Evolutionary conservation across 2,329 filamentous ascomycete genomes (phyloP), one percentile per base, ranked within the genome.

Genomic region (Xylariaceae sp.): DNA sequence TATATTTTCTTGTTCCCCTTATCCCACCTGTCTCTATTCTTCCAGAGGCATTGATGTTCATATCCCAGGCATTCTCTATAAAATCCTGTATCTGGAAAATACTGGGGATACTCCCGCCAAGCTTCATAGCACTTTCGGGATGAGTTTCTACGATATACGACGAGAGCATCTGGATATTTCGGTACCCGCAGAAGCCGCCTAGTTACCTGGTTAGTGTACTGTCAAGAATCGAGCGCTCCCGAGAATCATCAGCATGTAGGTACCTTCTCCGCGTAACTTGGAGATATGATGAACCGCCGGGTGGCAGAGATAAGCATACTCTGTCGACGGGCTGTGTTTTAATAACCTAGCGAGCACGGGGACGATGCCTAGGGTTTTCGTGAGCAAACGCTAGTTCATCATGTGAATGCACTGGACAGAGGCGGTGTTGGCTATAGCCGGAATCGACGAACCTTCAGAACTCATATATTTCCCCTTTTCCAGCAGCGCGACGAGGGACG

Each of bases 131-230:
- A 0, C 87, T 88, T 12, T 75, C 71, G 12, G 75, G 76, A 37
- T 74, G 69, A 1, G 81, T 73, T 8, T 79, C 80, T 54, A 85
- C 81, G 18, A 96, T 82, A 67, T 89, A 92, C 0, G 91, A 92
- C 13, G 87, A 75, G 61, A 96, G 71, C 85, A 95, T 95, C 68
- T 97, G 94, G 30, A 96, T 95, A 66, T 95, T 97, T 39, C 92
- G 82, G 68, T 96, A 97, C 3, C 92, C 92, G 67, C 92, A 97
- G 68, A 97, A 97, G 5, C 90, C 88, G 19, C 91, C 91, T 82
- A 19, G 30, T 8, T 18, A 1, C 30, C n/a, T 40, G 12, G 21
- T 59, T 12, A 61, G 51, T 29, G 37, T 30, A 2, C 12, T 16
- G 10, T 13, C 42, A 0, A n/a, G 18, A 32, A 49, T 13, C 16